Evolutionary conservation across 1,284 basidiomycete genomes (phyloP), one percentile per base, ranked within the genome.

Genomic region (Amylostereum areolatum): DNA sequence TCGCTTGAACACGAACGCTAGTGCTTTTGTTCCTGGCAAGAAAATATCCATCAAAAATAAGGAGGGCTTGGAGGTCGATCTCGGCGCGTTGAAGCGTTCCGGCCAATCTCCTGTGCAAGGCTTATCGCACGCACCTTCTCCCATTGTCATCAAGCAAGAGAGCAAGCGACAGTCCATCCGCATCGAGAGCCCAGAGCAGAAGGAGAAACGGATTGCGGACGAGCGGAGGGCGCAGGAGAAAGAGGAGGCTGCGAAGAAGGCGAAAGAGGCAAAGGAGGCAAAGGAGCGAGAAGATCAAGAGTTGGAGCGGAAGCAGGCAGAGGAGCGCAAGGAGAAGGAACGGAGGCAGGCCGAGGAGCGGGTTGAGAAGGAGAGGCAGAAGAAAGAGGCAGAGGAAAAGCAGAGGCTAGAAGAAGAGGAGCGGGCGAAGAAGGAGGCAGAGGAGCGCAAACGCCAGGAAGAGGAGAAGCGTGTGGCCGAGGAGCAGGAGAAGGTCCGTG

Each of bases 1-100:
- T 0, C 69, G 75, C 8, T 69, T 88, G 48, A 86, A 81, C 59
- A 75, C 77, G 6, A 74, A 73, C 57, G 85, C 85, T 1, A 75
- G 65, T 51, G 60, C 83, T 1, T 89, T 89, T 60, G 78, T 86
- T 11, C 85, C 86, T 5, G 62, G 66, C 18, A 66, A 65, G 47
- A 78, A 77, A 55, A 66, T 81, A 34, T 67, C 67, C 4, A 67
- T 84, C 50, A 83, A 80, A 65, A 74, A 67, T 48, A 55, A 61
- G 49, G 77, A 81, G 30, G 86, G 86, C 24, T 73, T 66, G 24
- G 83, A 85, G 62, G 66, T 88, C 35, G 72, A 77, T 46, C 48
- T 87, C 32, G 77, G 76, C 40, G 62, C 67, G 28, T 64, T 83
- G 51, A 77, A 75, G 57, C 77, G 78, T 58, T 62, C 70, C 48